These are phyloP conservation scores for Talaromyces adpressus DNA, from an alignment of 495 filamentous ascomycete genomes.

Conservation along the genomic window DNA sequence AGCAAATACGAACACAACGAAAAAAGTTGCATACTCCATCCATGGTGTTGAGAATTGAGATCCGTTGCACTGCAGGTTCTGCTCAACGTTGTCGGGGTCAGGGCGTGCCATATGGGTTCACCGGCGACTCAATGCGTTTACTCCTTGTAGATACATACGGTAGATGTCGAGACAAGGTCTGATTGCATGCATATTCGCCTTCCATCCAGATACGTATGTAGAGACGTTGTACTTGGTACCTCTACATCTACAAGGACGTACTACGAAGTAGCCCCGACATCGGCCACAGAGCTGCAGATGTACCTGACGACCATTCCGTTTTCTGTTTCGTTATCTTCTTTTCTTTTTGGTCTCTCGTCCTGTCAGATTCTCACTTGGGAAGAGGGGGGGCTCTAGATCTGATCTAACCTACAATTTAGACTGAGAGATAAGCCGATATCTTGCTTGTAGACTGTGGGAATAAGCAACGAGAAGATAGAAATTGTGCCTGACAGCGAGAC, in stretches of 20 bases:
- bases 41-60: neutral
- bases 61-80: neutral
- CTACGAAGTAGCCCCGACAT: neutral
- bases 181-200: slow-evolving; percentile 4
- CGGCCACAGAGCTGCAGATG: neutral
- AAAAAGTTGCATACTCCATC: neutral
- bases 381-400: neutral
- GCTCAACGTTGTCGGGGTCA: neutral
- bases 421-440: neutral
- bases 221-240: neutral
- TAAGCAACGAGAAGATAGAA: neutral
- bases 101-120: neutral
- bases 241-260: neutral
- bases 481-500: neutral
- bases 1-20: neutral
- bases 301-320: neutral
- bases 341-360: neutral
- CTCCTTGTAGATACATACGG: neutral
- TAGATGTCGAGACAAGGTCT: neutral
- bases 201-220: neutral
- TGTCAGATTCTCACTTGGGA: neutral
- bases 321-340: neutral
- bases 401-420: neutral
- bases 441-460: neutral
- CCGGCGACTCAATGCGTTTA: neutral